A percentile compares a stretch with the other conserved stretches of the same genome.
Conservation (phyloP, 257 asterid genomes). For the Nicotiana knightiana region DNA sequence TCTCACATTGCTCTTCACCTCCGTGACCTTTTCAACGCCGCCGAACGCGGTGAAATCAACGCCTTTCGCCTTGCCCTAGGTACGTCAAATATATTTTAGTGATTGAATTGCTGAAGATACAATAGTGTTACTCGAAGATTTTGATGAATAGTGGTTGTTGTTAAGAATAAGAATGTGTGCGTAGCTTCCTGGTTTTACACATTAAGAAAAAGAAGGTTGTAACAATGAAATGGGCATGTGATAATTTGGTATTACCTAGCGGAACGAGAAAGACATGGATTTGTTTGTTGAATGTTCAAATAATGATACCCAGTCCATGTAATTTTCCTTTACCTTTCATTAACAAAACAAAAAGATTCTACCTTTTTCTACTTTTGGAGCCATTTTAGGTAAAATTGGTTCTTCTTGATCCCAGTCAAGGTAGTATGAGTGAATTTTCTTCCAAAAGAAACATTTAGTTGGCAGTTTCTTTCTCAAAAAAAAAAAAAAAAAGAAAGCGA, state of each 20-base stretch:
- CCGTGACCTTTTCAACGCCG: background rate
- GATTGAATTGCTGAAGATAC: background rate
- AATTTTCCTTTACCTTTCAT: no score
- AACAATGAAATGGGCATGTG: background rate
- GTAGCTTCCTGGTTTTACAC: background rate
- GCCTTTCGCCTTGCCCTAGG: conserved; percentile 7
- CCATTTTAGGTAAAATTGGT: background rate
- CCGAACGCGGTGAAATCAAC: background rate
- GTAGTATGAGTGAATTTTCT: background rate
- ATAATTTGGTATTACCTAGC: background rate
- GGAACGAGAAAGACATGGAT: background rate
- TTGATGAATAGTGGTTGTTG: background rate
- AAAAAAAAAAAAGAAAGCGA: no score
- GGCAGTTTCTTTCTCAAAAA: background rate
- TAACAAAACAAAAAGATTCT: no score
- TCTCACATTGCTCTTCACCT: background rate
- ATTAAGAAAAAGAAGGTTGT: background rate
- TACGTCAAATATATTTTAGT: background rate
- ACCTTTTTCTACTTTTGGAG: background rate
- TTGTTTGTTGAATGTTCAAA: background rate
- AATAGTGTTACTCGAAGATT: background rate
- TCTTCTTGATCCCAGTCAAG: background rate
- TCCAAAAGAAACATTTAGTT: background rate
- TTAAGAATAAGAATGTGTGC: background rate
- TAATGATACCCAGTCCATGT: background rate